These are phyloP conservation scores for Diplodia seriata DNA, from an alignment of 2,329 filamentous ascomycete genomes.

Conservation along the genomic window DNA sequence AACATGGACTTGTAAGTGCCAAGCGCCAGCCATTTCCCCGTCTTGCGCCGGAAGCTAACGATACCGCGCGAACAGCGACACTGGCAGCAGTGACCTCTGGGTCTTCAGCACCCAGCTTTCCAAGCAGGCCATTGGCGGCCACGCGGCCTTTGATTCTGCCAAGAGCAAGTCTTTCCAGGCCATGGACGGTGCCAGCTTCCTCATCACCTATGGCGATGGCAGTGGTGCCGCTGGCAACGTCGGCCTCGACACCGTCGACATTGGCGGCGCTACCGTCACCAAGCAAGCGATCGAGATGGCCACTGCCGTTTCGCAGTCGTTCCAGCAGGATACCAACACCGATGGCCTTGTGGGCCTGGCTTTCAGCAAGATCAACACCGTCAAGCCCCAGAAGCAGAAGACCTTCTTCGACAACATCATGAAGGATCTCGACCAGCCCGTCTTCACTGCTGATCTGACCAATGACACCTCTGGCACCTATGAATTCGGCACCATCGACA, in stretches of 20 bases:
- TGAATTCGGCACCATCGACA: constrained; percentile 76
- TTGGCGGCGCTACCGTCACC: constrained; percentile 68
- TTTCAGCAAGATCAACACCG: constrained; percentile 41
- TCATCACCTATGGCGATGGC: constrained; percentile 72
- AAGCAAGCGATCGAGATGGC: constrained; percentile 73
- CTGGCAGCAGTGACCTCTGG: constrained; percentile 54
- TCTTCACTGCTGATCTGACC: constrained; percentile 75
- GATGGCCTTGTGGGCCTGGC: constrained; percentile 69
- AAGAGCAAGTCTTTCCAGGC: constrained; percentile 60
- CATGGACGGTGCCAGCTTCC: constrained; percentile 62
- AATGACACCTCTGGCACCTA: constrained; percentile 68
- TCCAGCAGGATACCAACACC: constrained; percentile 65
- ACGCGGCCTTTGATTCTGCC: constrained; percentile 62
- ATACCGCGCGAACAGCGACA: constrained; percentile 4
- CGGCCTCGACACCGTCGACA: constrained; percentile 70
- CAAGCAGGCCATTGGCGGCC: constrained; percentile 53
- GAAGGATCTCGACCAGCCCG: constrained; percentile 64
- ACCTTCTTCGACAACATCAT: constrained; percentile 78
- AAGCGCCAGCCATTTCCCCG: neutral
- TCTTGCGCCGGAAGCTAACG: neutral
- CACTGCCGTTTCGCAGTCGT: constrained; percentile 63
- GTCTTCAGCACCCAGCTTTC: constrained; percentile 70
- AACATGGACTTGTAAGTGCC: constrained; percentile 65
- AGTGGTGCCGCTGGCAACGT: constrained; percentile 69
- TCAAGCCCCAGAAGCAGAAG: constrained; percentile 67